phyloP scores from a whole-genome alignment of 352 stramenopile species.

The Pythium myriotylum region DNA sequence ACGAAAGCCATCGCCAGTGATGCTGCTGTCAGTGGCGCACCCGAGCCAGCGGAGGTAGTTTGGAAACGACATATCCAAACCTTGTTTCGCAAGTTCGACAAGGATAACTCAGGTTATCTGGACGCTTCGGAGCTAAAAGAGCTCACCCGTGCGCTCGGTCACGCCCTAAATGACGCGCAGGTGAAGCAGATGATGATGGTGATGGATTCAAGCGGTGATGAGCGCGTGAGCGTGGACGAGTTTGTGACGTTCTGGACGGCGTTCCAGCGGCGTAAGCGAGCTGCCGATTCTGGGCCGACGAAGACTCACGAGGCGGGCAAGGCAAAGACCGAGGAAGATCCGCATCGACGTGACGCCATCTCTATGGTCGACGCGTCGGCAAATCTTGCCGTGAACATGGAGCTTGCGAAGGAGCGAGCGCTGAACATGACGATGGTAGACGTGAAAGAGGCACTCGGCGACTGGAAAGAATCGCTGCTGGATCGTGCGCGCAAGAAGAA shows the following conservation, averaged over 20 bases:
- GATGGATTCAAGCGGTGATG: slow-evolving; percentile 68
- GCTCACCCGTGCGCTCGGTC: slow-evolving; percentile 48
- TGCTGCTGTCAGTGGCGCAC: not conserved
- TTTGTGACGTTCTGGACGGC: slow-evolving; percentile 72
- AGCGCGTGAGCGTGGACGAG: slow-evolving; percentile 59
- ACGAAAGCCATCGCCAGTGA: slow-evolving; percentile 26
- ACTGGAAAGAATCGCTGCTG: slow-evolving; percentile 59
- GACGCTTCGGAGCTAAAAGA: slow-evolving; percentile 55
- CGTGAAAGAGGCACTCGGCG: slow-evolving; percentile 43
- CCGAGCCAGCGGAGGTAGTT: slow-evolving; percentile 21
- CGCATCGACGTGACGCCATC: slow-evolving; percentile 19
- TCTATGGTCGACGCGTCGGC: slow-evolving; percentile 29
- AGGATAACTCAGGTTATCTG: slow-evolving; percentile 54
- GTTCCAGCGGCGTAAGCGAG: slow-evolving; percentile 41
- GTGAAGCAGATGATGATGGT: slow-evolving; percentile 54
- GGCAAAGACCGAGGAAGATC: not conserved
- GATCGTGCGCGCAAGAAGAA: slow-evolving; percentile 36
- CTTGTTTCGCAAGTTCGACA: slow-evolving; percentile 65
- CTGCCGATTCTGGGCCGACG: not conserved
- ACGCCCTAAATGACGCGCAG: slow-evolving; percentile 45
- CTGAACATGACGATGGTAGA: slow-evolving; percentile 54
- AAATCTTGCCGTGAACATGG: slow-evolving; percentile 39
- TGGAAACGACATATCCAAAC: slow-evolving; percentile 31
- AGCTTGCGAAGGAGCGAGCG: slow-evolving; percentile 51
- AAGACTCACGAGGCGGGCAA: not conserved